phyloP scores from a whole-genome alignment of 176 grass and related monocot species.

The Oryza nivara region DNA sequence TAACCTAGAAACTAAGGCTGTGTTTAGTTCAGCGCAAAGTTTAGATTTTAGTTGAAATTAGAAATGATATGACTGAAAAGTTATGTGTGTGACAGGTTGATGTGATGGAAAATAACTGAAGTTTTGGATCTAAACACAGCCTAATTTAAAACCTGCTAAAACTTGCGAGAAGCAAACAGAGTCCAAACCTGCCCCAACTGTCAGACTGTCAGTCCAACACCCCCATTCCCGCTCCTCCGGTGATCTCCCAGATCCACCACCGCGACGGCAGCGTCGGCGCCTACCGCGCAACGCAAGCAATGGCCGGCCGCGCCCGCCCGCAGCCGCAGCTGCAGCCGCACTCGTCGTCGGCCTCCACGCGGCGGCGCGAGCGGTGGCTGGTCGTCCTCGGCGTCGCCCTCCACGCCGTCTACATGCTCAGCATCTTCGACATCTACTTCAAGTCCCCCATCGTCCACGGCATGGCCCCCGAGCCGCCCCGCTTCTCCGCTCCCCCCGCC shows the following conservation, averaged over 20 bases:
- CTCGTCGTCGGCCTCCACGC: slow-evolving; percentile 47
- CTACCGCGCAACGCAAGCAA: neutral
- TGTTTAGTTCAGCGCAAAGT: too few relatives aligned
- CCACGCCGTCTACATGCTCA: slow-evolving; percentile 97
- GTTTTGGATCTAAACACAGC: too few relatives aligned
- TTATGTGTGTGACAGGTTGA: too few relatives aligned
- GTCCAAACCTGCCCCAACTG: neutral
- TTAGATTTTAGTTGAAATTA: too few relatives aligned
- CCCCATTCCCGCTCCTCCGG: slow-evolving; percentile 18
- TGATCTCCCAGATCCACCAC: slow-evolving; percentile 43
- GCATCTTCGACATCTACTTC: slow-evolving; percentile 99
- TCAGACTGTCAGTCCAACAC: slow-evolving; percentile 18
- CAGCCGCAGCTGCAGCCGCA: slow-evolving; percentile 31
- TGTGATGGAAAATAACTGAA: too few relatives aligned
- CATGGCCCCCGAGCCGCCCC: slow-evolving; percentile 78
- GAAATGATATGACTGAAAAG: too few relatives aligned
- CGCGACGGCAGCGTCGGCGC: slow-evolving; percentile 17
- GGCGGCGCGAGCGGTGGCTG: slow-evolving; percentile 81
- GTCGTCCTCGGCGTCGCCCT: slow-evolving; percentile 81
- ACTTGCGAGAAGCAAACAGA: too few relatives aligned
- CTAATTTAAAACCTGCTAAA: too few relatives aligned
- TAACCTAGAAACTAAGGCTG: too few relatives aligned
- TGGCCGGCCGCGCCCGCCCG: slow-evolving; percentile 41
- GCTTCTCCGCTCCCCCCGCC: slow-evolving; percentile 65
- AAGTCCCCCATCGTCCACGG: slow-evolving; percentile 94